Evolutionary conservation across 2,329 filamentous ascomycete species (phyloP).

Genomic region (Alternaria gansuensis): DNA sequence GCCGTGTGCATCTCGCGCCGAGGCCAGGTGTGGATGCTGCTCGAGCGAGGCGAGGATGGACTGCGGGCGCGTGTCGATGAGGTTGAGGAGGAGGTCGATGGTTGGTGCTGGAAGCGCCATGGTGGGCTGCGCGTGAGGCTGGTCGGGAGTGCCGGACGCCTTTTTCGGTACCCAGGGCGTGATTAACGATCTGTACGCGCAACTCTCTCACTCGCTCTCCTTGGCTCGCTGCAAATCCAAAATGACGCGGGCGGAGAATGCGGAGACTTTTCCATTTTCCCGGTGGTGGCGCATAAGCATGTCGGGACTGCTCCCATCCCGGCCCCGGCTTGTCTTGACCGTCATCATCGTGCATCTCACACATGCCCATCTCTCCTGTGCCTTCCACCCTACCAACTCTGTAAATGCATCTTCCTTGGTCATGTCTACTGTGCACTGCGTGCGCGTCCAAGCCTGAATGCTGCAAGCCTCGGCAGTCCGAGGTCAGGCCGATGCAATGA

Average conservation of each 20-base stretch:
- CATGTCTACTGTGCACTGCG: neutral
- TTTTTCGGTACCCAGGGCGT: slow-evolving; percentile 1
- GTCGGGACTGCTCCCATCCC: slow-evolving; percentile 6
- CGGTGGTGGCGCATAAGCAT: slow-evolving; percentile 5
- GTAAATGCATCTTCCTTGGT: neutral
- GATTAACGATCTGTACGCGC: slow-evolving; percentile 9
- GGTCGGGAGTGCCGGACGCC: slow-evolving; percentile 8
- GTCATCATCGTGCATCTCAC: neutral
- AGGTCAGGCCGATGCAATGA: slow-evolving; percentile 8
- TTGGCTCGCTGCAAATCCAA: slow-evolving; percentile 6
- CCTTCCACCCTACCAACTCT: neutral
- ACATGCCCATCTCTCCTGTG: neutral
- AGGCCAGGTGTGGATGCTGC: slow-evolving; percentile 77
- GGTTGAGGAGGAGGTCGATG: slow-evolving; percentile 60
- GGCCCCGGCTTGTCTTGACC: slow-evolving; percentile 1
- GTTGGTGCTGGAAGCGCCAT: slow-evolving; percentile 50
- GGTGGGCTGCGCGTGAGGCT: slow-evolving; percentile 10
- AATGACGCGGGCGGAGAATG: slow-evolving; percentile 29
- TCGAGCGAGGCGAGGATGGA: slow-evolving; percentile 78
- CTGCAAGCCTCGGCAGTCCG: slow-evolving; percentile 2
- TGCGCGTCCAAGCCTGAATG: neutral
- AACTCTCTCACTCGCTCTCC: neutral
- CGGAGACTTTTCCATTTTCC: slow-evolving; percentile 10
- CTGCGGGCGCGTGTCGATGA: slow-evolving; percentile 81
- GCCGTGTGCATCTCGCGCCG: slow-evolving; percentile 84